Evolutionary conservation across 257 asterid genomes (phyloP).

Genomic region (Rehmannia glutinosa): DNA sequence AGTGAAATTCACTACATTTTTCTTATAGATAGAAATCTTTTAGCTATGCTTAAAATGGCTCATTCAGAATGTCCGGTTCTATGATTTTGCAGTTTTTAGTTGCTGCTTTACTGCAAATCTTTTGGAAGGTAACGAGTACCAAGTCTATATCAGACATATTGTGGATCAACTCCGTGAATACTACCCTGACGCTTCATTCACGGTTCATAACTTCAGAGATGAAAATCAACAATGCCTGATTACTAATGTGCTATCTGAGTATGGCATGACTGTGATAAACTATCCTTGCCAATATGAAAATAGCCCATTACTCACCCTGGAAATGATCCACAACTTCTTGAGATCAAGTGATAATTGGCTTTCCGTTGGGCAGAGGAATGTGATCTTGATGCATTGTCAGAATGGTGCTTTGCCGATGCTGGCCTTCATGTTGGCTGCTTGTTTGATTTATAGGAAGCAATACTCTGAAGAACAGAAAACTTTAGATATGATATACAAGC

Average conservation of each 20-base stretch:
- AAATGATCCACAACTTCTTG: constrained; percentile 60
- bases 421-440: constrained; percentile 56
- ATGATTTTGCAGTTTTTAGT: constrained; percentile 60
- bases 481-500: constrained; percentile 64
- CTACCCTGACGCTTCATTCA: constrained; percentile 53
- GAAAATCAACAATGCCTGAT: constrained; percentile 36
- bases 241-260: constrained; percentile 24
- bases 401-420: constrained; percentile 49
- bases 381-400: constrained; percentile 64
- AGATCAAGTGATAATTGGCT: constrained; percentile 64
- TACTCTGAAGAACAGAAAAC: constrained; percentile 52
- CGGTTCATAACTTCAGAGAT: constrained; percentile 54
- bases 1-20: neutral
- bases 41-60: constrained; percentile 11
- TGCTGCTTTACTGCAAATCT: constrained; percentile 54
- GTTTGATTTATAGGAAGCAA: constrained; percentile 45
- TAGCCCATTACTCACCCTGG: constrained; percentile 52
- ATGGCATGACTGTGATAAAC: constrained; percentile 41
- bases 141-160: constrained; percentile 32
- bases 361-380: constrained; percentile 46
- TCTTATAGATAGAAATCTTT: too few species aligned
- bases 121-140: constrained; percentile 34
- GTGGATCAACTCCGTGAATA: constrained; percentile 45
- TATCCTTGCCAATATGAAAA: constrained; percentile 42
- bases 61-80: too few species aligned